Evolutionary conservation across 768 basidiomycete genomes (phyloP).

Genomic region (Agaricus subrufescens): DNA sequence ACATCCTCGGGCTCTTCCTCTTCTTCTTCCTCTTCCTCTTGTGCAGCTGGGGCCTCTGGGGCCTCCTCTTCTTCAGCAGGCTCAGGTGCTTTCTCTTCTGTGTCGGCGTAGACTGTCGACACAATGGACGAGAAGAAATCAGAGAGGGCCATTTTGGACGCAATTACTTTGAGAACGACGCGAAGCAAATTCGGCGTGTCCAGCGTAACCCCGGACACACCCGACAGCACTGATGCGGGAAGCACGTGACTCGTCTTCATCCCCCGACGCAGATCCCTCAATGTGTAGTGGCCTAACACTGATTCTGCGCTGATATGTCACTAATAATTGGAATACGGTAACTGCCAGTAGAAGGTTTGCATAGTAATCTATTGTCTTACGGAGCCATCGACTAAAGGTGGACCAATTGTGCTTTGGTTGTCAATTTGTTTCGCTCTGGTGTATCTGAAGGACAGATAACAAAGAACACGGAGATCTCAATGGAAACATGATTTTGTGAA

Average conservation of each 20-base stretch:
- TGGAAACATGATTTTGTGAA: too few relatives aligned
- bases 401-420: too few relatives aligned
- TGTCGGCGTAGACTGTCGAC: conserved; percentile 38
- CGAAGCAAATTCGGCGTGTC: background rate
- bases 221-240: background rate
- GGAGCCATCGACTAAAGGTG: too few relatives aligned
- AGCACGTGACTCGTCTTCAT: background rate
- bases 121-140: conserved; percentile 42
- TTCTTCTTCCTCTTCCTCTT: conserved; percentile 25
- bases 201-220: background rate
- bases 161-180: background rate
- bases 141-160: conserved; percentile 1
- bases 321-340: too few relatives aligned
- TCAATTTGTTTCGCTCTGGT: too few relatives aligned
- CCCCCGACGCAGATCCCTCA: background rate
- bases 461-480: too few relatives aligned
- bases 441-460: too few relatives aligned
- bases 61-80: conserved; percentile 42
- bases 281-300: too few relatives aligned
- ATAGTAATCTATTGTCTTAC: too few relatives aligned
- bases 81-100: conserved; percentile 37
- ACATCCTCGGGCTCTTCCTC: conserved; percentile 76
- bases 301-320: too few relatives aligned
- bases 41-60: conserved; percentile 25
- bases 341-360: too few relatives aligned